A percentile compares a stretch with the other conserved stretches of the same genome.
These are phyloP conservation scores for Diutina rugosa DNA, from an alignment of 1,139 yeast genomes.

Conservation along the genomic window DNA sequence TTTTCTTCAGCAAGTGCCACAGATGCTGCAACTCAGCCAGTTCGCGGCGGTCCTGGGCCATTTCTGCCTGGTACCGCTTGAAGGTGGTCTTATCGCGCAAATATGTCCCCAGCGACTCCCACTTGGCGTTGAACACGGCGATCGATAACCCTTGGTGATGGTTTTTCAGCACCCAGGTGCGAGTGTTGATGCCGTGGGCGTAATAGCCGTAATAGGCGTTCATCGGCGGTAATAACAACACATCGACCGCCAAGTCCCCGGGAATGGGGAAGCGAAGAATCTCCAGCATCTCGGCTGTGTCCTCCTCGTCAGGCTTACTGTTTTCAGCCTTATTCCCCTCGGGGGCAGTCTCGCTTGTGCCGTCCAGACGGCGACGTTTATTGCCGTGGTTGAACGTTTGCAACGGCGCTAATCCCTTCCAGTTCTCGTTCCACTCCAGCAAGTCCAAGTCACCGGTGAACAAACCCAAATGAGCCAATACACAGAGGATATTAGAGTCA, in stretches of 20 bases:
- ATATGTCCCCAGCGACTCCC: slow-evolving; percentile 27
- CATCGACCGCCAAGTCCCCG: slow-evolving; percentile 57
- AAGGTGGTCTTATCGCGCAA: slow-evolving; percentile 16
- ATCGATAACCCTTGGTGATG: slow-evolving; percentile 62
- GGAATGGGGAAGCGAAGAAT: background rate
- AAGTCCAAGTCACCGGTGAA: slow-evolving; percentile 22
- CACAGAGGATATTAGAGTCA: slow-evolving; percentile 75
- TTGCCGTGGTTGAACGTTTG: background rate
- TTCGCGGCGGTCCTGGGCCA: slow-evolving; percentile 12
- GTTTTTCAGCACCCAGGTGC: slow-evolving; percentile 43
- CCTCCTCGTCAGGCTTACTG: slow-evolving; percentile 3
- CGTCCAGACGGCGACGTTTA: slow-evolving; percentile 13
- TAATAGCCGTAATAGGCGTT: slow-evolving; percentile 47
- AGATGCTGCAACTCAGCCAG: slow-evolving; percentile 11
- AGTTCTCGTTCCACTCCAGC: slow-evolving; percentile 16
- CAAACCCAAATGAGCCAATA: slow-evolving; percentile 63
- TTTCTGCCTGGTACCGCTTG: slow-evolving; percentile 18
- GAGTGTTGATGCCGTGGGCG: slow-evolving; percentile 57
- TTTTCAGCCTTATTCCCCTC: slow-evolving; percentile 11
- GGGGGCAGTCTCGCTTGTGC: slow-evolving; percentile 9
- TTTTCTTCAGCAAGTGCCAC: slow-evolving; percentile 20
- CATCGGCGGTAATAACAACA: slow-evolving; percentile 60
- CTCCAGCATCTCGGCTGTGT: slow-evolving; percentile 10
- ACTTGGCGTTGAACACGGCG: slow-evolving; percentile 42
- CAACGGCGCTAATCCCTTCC: background rate